Percentiles rank a stretch among this genome's conserved stretches.
Conservation (phyloP, 768 basidiomycete species). For the Lentinus brumalis region DNA sequence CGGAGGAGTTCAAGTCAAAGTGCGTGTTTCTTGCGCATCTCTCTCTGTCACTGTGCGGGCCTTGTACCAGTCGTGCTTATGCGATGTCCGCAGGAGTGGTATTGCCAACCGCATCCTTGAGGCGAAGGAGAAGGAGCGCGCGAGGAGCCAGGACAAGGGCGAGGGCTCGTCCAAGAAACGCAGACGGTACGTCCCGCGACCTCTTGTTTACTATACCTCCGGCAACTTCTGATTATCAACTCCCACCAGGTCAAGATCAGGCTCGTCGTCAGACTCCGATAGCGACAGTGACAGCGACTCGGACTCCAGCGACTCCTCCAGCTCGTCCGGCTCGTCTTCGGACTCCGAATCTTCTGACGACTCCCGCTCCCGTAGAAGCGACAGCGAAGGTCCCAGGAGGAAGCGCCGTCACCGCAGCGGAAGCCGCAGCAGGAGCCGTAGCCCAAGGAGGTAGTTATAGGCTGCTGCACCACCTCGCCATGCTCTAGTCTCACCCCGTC, state of each 20-base stretch:
- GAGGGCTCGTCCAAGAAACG: conserved; percentile 28
- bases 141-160: conserved; percentile 34
- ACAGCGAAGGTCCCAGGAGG: conserved; percentile 14
- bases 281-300: conserved; percentile 20
- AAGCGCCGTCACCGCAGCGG: conserved; percentile 24
- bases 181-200: conserved; percentile 32
- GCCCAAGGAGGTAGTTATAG: neutral
- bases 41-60: no score
- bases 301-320: conserved; percentile 30
- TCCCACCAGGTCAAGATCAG: conserved; percentile 12
- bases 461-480: no score
- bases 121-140: conserved; percentile 77
- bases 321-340: conserved; percentile 42
- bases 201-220: neutral
- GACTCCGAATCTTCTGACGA: conserved; percentile 41
- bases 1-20: conserved; percentile 89
- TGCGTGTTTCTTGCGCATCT: conserved; percentile 36
- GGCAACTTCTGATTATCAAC: neutral
- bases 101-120: conserved; percentile 86
- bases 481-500: neutral
- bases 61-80: neutral
- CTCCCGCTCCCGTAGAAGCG: conserved; percentile 40
- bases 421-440: conserved; percentile 19
- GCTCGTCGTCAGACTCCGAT: conserved; percentile 8
- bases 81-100: conserved; percentile 52